phyloP scores from a whole-genome alignment of 2,329 filamentous ascomycete species.

The Phyllosticta citriasiana region DNA sequence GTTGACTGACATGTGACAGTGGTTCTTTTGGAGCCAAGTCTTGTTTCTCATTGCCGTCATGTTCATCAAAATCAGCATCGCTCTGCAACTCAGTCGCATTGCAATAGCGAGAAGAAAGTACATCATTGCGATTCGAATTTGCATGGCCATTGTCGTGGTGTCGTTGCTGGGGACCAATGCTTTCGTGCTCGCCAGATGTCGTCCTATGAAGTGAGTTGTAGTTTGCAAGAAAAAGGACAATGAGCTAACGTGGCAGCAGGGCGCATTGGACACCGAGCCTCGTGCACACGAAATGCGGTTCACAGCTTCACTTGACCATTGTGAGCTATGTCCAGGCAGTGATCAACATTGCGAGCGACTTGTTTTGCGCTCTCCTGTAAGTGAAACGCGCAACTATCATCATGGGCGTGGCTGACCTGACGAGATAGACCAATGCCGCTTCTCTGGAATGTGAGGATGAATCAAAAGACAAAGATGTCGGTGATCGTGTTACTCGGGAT shows the following conservation, averaged over 20 bases:
- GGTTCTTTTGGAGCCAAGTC: slow-evolving; percentile 28
- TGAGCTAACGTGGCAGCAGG: background rate
- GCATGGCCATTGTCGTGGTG: slow-evolving; percentile 20
- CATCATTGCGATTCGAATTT: slow-evolving; percentile 18
- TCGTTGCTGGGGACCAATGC: slow-evolving; percentile 26
- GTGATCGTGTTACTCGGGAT: slow-evolving; percentile 16
- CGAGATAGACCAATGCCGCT: slow-evolving; percentile 15
- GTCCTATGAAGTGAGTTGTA: slow-evolving; percentile 15
- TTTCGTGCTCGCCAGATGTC: slow-evolving; percentile 19
- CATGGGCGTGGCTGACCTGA: background rate
- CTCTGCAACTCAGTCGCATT: slow-evolving; percentile 26
- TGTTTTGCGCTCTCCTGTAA: slow-evolving; percentile 25
- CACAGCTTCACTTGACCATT: background rate
- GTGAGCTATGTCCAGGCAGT: slow-evolving; percentile 12
- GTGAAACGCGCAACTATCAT: background rate
- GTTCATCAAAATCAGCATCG: slow-evolving; percentile 26
- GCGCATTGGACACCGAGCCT: background rate
- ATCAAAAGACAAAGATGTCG: slow-evolving; percentile 16
- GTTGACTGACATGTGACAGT: slow-evolving; percentile 15
- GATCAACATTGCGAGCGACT: slow-evolving; percentile 27
- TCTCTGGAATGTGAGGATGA: slow-evolving; percentile 19
- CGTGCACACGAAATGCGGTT: background rate
- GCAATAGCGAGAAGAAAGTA: slow-evolving; percentile 20
- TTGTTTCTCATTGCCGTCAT: slow-evolving; percentile 28
- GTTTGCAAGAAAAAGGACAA: background rate